Conservation (phyloP, 73 alveolate genomes). For the Tetrahymena elliotti region DNA sequence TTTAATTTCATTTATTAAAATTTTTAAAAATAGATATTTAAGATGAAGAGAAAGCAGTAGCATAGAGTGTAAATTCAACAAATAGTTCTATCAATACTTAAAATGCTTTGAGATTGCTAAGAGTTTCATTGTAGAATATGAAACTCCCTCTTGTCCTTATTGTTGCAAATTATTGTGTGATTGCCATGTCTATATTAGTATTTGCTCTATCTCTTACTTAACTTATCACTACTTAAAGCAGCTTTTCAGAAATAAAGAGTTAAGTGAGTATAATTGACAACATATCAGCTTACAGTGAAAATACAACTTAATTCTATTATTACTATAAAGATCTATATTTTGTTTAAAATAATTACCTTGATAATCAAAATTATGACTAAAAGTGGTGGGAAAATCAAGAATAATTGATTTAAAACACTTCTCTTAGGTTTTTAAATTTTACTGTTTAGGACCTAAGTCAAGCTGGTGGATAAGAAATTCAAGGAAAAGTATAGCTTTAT, state of each 20-base stretch:
- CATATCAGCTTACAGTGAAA: not conserved
- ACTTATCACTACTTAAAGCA: not conserved
- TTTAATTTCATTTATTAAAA: too few species aligned
- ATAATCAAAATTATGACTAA: not conserved
- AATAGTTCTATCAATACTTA: constrained; percentile 1
- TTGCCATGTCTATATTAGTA: not conserved
- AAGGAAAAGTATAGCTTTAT: not conserved
- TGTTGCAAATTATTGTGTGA: constrained; percentile 23
- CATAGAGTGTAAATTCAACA: constrained; percentile 13
- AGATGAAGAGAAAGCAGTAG: constrained; percentile 28
- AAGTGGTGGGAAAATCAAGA: not conserved
- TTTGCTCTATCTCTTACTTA: constrained; percentile 7
- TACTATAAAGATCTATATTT: not conserved
- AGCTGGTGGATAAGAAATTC: not conserved
- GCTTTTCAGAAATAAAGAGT: not conserved
- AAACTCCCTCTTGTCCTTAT: constrained; percentile 19
- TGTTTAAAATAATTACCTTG: not conserved
- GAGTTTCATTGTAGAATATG: constrained; percentile 29
- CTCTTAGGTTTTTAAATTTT: not conserved
- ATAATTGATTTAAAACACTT: not conserved
- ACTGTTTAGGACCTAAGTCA: not conserved
- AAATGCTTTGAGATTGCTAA: constrained; percentile 19
- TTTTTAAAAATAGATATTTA: not conserved
- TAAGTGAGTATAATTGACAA: not conserved
- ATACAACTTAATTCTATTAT: not conserved